Conservation (phyloP, 352 stramenopile species). For the Pythium scleroteichum region DNA sequence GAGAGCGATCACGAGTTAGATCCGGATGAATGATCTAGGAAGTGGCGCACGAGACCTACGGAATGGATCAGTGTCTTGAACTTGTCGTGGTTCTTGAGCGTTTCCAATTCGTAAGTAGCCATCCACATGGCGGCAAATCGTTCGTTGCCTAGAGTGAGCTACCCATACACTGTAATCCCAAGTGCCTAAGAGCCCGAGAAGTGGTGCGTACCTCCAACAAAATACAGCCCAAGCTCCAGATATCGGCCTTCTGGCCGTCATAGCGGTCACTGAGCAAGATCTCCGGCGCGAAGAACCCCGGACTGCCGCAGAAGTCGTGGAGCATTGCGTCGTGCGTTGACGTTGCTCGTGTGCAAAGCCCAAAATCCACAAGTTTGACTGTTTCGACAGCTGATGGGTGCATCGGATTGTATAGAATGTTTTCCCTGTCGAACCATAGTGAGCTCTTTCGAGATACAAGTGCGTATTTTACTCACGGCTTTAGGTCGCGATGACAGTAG, state of each 20-base stretch:
- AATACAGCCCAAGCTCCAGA: constrained; percentile 88
- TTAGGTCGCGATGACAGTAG: constrained; percentile 82
- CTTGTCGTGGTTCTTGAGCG: constrained; percentile 57
- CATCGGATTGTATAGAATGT: constrained; percentile 60
- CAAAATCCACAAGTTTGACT: constrained; percentile 85
- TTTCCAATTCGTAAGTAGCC: constrained; percentile 74
- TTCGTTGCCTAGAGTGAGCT: constrained; percentile 78
- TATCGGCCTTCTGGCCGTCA: constrained; percentile 73
- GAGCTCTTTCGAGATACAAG: not conserved
- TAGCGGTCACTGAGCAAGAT: constrained; percentile 68
- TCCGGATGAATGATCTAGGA: not conserved
- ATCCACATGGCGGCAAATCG: constrained; percentile 88
- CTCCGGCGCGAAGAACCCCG: constrained; percentile 87
- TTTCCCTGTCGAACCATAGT: constrained; percentile 41
- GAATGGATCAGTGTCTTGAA: constrained; percentile 46
- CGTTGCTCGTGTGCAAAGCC: constrained; percentile 57
- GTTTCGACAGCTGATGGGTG: constrained; percentile 22
- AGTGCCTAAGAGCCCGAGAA: not conserved
- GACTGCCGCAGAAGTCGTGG: constrained; percentile 76
- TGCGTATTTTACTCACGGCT: constrained; percentile 73
- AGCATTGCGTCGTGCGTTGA: constrained; percentile 40
- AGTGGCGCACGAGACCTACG: constrained; percentile 16
- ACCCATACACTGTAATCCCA: not conserved
- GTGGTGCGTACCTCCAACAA: constrained; percentile 56
- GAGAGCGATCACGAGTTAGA: not conserved